A percentile compares a stretch with the other conserved stretches of the same genome.
phyloP scores from a whole-genome alignment of 495 filamentous ascomycete species.

The Cairneyella variabilis region DNA sequence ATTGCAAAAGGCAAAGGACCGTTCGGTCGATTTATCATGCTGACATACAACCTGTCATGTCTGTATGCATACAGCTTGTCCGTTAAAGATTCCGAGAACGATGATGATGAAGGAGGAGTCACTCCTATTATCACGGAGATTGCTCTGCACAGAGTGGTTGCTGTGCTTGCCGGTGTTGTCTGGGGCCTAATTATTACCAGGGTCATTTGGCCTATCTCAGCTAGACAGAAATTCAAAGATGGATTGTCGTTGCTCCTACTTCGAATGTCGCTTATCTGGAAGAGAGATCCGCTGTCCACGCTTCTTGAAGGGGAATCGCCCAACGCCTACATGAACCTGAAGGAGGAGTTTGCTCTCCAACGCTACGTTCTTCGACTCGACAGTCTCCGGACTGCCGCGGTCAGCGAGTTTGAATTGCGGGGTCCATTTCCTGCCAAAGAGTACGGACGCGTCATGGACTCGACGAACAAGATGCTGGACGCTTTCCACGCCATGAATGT shows the following conservation, averaged over 20 bases:
- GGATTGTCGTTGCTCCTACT: slow-evolving; percentile 84
- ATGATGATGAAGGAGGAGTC: slow-evolving; percentile 81
- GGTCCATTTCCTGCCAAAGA: slow-evolving; percentile 73
- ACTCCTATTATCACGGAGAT: slow-evolving; percentile 84
- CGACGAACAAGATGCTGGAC: slow-evolving; percentile 80
- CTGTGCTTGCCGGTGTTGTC: slow-evolving; percentile 80
- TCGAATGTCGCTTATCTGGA: slow-evolving; percentile 94
- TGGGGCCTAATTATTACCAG: slow-evolving; percentile 93
- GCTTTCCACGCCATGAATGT: slow-evolving; percentile 94
- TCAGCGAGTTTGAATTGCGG: slow-evolving; percentile 76
- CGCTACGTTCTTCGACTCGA: slow-evolving; percentile 63
- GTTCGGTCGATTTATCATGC: slow-evolving; percentile 85
- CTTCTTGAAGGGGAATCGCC: slow-evolving; percentile 53
- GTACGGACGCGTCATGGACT: slow-evolving; percentile 68
- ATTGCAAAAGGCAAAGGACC: slow-evolving; percentile 79
- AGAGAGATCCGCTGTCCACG: slow-evolving; percentile 80
- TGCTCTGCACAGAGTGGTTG: slow-evolving; percentile 81
- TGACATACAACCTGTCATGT: slow-evolving; percentile 96
- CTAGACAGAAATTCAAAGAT: slow-evolving; percentile 78
- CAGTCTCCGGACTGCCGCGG: slow-evolving; percentile 65
- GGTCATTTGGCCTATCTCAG: slow-evolving; percentile 89
- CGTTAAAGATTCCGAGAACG: slow-evolving; percentile 67
- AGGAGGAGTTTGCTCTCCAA: slow-evolving; percentile 69
- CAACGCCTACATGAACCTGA: slow-evolving; percentile 71
- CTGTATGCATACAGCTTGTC: slow-evolving; percentile 91